phyloP scores from a whole-genome alignment of 2,329 filamentous ascomycete species.

The Ceratocystiopsis sp. region DNA sequence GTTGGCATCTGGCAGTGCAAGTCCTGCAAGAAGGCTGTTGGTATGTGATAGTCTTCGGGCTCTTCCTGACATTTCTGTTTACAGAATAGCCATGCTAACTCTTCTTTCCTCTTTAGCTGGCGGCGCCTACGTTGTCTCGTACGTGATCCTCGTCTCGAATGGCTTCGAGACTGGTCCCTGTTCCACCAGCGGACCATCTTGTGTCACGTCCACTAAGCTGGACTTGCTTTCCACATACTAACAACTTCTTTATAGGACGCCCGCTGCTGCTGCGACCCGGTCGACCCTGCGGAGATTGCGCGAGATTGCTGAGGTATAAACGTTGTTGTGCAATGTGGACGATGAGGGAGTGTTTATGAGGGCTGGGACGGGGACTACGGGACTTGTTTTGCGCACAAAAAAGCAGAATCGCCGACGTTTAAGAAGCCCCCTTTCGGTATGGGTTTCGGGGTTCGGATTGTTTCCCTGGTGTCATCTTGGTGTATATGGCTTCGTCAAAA shows the following conservation, averaged over 20 bases:
- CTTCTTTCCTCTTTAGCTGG: constrained; percentile 27
- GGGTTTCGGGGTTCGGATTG: too few relatives aligned
- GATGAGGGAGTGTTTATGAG: background rate
- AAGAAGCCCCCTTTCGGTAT: too few relatives aligned
- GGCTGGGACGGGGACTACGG: too few relatives aligned
- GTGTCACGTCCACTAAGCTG: background rate
- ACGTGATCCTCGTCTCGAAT: constrained; percentile 33
- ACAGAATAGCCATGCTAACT: constrained; percentile 1
- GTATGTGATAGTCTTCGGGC: constrained; percentile 1
- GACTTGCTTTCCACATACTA: background rate
- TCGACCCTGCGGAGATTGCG: constrained; percentile 94
- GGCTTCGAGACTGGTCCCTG: background rate
- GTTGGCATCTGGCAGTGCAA: constrained; percentile 72
- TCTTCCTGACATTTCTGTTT: background rate
- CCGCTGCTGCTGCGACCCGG: constrained; percentile 82
- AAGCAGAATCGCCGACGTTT: too few relatives aligned
- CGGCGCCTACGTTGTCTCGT: constrained; percentile 93
- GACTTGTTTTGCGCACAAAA: too few relatives aligned
- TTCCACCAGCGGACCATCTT: background rate
- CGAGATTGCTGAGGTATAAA: constrained; percentile 90
- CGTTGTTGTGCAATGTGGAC: background rate
- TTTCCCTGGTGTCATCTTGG: too few relatives aligned
- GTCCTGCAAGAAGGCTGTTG: constrained; percentile 85
- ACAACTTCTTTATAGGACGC: constrained; percentile 42
- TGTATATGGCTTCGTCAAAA: too few relatives aligned